Evolutionary conservation across 257 asterid genomes (phyloP).

Genomic region (Ocimum tenuiflorum): DNA sequence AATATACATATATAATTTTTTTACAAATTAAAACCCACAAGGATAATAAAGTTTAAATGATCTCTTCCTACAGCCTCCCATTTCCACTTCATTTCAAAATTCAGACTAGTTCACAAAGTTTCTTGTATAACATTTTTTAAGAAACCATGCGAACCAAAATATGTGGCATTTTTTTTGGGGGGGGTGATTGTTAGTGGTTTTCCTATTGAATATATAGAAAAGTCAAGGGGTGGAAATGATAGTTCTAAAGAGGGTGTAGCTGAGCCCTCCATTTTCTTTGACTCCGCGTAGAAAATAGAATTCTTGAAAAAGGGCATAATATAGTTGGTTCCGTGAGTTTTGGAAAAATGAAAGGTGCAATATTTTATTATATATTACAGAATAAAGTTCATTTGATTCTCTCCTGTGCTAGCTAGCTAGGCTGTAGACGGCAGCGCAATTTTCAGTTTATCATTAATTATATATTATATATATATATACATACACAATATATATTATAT

Average conservation of each 20-base stretch:
- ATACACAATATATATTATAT: background rate
- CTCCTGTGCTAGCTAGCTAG: too few species aligned
- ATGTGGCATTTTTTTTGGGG: too few species aligned
- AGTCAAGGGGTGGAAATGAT: slow-evolving; percentile 28
- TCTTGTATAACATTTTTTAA: too few species aligned
- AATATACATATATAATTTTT: too few species aligned
- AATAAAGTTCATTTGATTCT: slow-evolving; percentile 24
- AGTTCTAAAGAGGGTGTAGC: slow-evolving; percentile 24
- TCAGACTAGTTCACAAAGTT: too few species aligned
- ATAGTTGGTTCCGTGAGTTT: slow-evolving; percentile 47
- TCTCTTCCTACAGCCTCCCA: too few species aligned
- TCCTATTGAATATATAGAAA: slow-evolving; percentile 13
- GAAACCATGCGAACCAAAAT: too few species aligned
- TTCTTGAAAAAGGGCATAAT: slow-evolving; percentile 23
- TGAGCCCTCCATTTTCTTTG: slow-evolving; percentile 34
- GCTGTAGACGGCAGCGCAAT: too few species aligned
- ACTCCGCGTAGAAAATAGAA: slow-evolving; percentile 14
- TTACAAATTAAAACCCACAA: too few species aligned
- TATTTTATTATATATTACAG: slow-evolving; percentile 6
- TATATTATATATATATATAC: background rate
- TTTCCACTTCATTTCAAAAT: too few species aligned
- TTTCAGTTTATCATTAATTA: too few species aligned
- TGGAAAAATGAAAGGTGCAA: slow-evolving; percentile 32
- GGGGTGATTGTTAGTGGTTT: slow-evolving; percentile 11
- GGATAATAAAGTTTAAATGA: too few species aligned